A percentile compares a stretch with the other conserved stretches of the same genome.
These are phyloP conservation scores for Arctium lappa DNA, from an alignment of 129 eudicot genomes.

Conservation along the genomic window DNA sequence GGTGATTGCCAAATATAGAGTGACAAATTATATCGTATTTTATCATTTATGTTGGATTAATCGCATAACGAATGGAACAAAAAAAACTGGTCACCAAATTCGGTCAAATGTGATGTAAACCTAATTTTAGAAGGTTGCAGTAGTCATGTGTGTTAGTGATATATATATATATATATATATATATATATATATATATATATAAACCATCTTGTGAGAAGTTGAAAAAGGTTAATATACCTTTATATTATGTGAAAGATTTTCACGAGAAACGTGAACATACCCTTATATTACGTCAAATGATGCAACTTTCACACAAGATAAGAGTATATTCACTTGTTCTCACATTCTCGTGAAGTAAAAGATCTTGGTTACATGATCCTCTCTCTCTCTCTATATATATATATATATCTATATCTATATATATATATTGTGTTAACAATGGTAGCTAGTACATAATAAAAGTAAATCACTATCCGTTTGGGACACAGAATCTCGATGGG, in stretches of 20 bases:
- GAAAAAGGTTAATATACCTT: neutral
- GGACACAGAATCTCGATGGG: neutral
- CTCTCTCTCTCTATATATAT: too few species aligned
- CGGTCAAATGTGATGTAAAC: neutral
- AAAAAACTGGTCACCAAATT: neutral
- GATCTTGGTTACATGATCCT: neutral
- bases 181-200: too few species aligned
- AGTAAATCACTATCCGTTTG: neutral
- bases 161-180: too few species aligned
- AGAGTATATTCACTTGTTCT: too few species aligned
- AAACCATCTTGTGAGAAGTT: neutral
- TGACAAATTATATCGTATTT: neutral
- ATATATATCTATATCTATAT: too few species aligned
- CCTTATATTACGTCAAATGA: neutral
- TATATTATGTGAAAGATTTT: too few species aligned
- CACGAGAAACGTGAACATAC: too few species aligned
- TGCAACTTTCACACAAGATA: neutral
- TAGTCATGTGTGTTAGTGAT: too few species aligned
- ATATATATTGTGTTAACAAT: neutral
- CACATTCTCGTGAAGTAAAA: neutral
- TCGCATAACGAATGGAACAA: neutral
- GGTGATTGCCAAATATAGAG: neutral
- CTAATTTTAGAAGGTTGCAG: neutral
- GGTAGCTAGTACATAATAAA: neutral
- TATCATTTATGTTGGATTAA: neutral